These are phyloP conservation scores for Spongiforma sp. DNA, from an alignment of 1,284 basidiomycete genomes.

Conservation along the genomic window DNA sequence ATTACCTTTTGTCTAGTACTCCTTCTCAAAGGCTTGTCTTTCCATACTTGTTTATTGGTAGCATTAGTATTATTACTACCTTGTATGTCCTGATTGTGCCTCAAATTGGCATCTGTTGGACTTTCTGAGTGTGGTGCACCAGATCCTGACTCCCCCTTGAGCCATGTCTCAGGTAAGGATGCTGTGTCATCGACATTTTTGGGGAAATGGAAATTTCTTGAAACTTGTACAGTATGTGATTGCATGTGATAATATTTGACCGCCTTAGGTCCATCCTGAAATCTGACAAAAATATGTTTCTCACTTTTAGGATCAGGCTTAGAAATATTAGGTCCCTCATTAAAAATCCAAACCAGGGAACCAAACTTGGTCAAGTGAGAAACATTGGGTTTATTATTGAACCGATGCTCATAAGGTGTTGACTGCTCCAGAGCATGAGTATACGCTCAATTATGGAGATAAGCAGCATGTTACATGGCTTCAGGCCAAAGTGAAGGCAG, in stretches of 20 bases:
- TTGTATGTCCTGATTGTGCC: not conserved
- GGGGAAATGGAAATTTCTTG: not conserved
- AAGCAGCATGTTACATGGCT: not conserved
- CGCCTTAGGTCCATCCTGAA: not conserved
- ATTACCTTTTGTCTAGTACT: not conserved
- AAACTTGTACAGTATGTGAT: not conserved
- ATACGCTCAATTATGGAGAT: not conserved
- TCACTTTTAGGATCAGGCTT: not conserved
- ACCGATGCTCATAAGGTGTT: not conserved
- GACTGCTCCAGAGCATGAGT: not conserved
- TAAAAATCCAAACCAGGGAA: not conserved
- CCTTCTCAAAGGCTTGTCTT: not conserved
- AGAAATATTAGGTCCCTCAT: not conserved
- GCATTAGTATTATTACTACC: not conserved
- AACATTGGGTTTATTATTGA: not conserved
- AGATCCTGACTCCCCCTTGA: not conserved
- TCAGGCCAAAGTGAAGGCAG: not conserved
- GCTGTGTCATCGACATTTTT: too few species aligned
- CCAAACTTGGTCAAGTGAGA: not conserved
- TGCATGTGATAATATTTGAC: not conserved
- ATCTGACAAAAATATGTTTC: not conserved
- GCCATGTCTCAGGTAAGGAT: not conserved
- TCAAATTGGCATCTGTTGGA: not conserved
- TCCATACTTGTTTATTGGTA: not conserved
- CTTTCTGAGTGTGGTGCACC: not conserved